Base-by-base conservation (phyloP, 768 basidiomycete genomes). In the Lactarius pseudohatsudake region DNA sequence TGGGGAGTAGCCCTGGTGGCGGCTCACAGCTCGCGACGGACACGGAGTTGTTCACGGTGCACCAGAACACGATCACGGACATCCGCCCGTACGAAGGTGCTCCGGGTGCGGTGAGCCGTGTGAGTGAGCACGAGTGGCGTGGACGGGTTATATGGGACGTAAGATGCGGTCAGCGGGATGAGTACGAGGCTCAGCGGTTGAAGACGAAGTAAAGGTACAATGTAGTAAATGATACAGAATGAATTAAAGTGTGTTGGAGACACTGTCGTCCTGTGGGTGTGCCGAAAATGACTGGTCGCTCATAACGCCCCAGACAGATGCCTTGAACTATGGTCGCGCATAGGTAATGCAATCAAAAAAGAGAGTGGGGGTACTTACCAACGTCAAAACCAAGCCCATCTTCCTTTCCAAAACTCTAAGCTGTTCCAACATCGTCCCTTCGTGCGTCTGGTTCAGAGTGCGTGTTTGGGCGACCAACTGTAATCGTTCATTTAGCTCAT, bases 21-120 rank as follows among this genome's bases (percentile, higher is more conserved):
- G 77, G 79, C 0, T 71, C 73, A 1, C 71, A 65, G 7, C 75
- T 75, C 20, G 76, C 77, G 4, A 75, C 76, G 5, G 87, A 90
- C 72, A 92, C 90, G 3, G 92, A 96, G 74, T 78, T 96, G 60
- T 79, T 84, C 73, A 98, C 97, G 16, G 84, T 97, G 59, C 97
- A 98, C 75, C 97, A 98, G 83, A 99, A 99, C 80, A 97, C 95
- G 43, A 97, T 99, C 77, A 98, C 94, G n/a, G 89, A 83, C 71
- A 82, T 98, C 47, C 80, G 94, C 64, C 80, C 91, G 28, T 97
- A 91, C 73, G 89, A 89, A 68, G 80, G 78, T 1, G 70, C 72
- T 3, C 82, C 80, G 15, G 87, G 86, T 0, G 77, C 79, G 1
- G 88, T 98, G 5, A 80, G 78, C 56, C 85, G 85, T 72, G 89